Evolutionary conservation across 148 eudicot species (phyloP).

Genomic region (Limonium bicolor): DNA sequence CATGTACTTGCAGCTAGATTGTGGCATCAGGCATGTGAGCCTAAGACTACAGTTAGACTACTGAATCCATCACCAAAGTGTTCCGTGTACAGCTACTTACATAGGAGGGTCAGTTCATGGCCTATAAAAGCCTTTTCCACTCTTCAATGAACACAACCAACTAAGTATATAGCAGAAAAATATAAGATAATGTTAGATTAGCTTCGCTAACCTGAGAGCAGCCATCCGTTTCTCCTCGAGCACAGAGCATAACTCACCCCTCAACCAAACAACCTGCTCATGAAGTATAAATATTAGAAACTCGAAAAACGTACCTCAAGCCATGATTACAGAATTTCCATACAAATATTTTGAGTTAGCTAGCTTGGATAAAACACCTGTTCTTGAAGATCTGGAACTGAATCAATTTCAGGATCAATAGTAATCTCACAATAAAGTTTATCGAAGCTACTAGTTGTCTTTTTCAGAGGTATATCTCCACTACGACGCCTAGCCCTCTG

Average conservation of each 20-base stretch:
- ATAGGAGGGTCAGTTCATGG: too few relatives aligned
- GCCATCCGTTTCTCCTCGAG: conserved; percentile 85
- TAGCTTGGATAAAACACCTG: conserved; percentile 29
- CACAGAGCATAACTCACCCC: conserved; percentile 54
- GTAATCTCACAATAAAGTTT: conserved; percentile 29
- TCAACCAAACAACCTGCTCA: conserved; percentile 71
- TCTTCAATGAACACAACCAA: too few relatives aligned
- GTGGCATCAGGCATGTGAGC: too few relatives aligned
- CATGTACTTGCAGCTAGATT: too few relatives aligned
- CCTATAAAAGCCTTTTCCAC: neutral
- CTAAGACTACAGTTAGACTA: too few relatives aligned
- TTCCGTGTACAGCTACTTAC: too few relatives aligned
- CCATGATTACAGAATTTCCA: neutral
- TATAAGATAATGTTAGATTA: neutral
- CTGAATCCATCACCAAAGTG: too few relatives aligned
- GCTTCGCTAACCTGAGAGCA: conserved; percentile 41
- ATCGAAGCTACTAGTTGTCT: conserved; percentile 32
- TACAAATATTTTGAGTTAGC: neutral
- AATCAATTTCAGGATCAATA: conserved; percentile 31
- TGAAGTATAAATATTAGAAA: conserved; percentile 9
- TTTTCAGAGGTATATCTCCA: conserved; percentile 10
- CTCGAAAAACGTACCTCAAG: too few relatives aligned
- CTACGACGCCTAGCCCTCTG: conserved; percentile 12
- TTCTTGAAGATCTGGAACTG: conserved; percentile 64
- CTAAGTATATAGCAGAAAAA: neutral